These are phyloP conservation scores for Erysimum cheiranthoides DNA, from an alignment of 345 rosid species.

Conservation along the genomic window DNA sequence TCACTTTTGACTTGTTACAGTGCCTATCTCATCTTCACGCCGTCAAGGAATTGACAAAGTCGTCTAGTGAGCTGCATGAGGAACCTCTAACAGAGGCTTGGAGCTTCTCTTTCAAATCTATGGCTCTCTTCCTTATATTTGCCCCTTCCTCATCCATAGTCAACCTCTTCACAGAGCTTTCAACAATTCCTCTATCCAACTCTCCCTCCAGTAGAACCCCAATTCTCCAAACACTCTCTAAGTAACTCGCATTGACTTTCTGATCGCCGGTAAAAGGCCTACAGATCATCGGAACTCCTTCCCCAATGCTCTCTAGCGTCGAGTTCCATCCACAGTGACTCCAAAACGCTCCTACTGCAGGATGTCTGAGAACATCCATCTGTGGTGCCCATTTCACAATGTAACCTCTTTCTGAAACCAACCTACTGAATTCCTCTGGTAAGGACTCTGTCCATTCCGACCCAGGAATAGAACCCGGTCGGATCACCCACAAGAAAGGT, in stretches of 20 bases:
- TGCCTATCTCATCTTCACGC: neutral
- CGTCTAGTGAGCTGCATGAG: slow-evolving; percentile 38
- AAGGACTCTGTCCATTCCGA: slow-evolving; percentile 44
- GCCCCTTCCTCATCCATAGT: slow-evolving; percentile 44
- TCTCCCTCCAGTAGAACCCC: slow-evolving; percentile 50
- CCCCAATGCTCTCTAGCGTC: slow-evolving; percentile 52
- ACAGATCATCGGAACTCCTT: slow-evolving; percentile 60
- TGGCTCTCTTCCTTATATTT: slow-evolving; percentile 47
- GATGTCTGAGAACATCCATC: slow-evolving; percentile 53
- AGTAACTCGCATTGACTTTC: slow-evolving; percentile 49
- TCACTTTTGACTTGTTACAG: neutral
- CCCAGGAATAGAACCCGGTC: slow-evolving; percentile 40
- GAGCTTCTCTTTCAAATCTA: slow-evolving; percentile 39
- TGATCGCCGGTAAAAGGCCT: slow-evolving; percentile 53
- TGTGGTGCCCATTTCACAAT: slow-evolving; percentile 66
- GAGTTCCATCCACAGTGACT: slow-evolving; percentile 68
- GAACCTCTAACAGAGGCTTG: slow-evolving; percentile 35
- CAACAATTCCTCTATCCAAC: slow-evolving; percentile 45
- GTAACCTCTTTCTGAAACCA: slow-evolving; percentile 47
- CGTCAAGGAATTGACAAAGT: slow-evolving; percentile 29
- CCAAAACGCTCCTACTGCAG: slow-evolving; percentile 58
- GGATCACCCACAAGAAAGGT: slow-evolving; percentile 59
- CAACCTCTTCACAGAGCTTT: slow-evolving; percentile 43
- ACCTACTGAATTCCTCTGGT: slow-evolving; percentile 42
- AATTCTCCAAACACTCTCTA: slow-evolving; percentile 48